These are phyloP conservation scores for Knufia petricola DNA, from an alignment of 2,329 filamentous ascomycete species.

Conservation along the genomic window DNA sequence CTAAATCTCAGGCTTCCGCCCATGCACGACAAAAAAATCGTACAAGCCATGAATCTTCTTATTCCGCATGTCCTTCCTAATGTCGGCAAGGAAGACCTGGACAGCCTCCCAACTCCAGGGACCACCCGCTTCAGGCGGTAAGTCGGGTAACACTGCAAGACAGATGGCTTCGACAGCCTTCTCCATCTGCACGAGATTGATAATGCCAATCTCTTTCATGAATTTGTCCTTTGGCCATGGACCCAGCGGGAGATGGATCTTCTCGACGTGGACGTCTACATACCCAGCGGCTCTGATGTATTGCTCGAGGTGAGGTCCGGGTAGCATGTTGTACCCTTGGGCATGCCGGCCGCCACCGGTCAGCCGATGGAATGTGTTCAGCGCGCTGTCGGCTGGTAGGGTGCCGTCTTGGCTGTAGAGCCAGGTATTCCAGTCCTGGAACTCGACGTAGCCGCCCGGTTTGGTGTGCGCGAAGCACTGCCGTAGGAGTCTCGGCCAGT, in stretches of 20 bases:
- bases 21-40: conserved; percentile 24
- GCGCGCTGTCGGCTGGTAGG: conserved; percentile 14
- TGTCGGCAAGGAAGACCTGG: conserved; percentile 25
- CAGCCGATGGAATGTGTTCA: conserved; percentile 23
- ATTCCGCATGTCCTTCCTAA: conserved; percentile 27
- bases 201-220: conserved; percentile 24
- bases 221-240: conserved; percentile 24
- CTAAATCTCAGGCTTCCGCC: no score
- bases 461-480: not conserved
- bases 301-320: conserved; percentile 35
- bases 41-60: conserved; percentile 26
- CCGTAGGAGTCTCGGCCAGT: conserved; percentile 8
- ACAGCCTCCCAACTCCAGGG: conserved; percentile 25
- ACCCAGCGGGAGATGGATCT: conserved; percentile 22
- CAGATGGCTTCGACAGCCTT: conserved; percentile 34
- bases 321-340: conserved; percentile 35
- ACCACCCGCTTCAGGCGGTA: conserved; percentile 28
- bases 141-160: conserved; percentile 15
- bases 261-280: conserved; percentile 18
- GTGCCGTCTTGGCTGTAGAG: conserved; percentile 26
- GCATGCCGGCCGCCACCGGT: conserved; percentile 21
- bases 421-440: conserved; percentile 27
- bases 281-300: conserved; percentile 24
- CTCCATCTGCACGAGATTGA: conserved; percentile 24
- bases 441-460: conserved; percentile 11